Conservation (phyloP, 306 rosid species). For the Lotus japonicus region DNA sequence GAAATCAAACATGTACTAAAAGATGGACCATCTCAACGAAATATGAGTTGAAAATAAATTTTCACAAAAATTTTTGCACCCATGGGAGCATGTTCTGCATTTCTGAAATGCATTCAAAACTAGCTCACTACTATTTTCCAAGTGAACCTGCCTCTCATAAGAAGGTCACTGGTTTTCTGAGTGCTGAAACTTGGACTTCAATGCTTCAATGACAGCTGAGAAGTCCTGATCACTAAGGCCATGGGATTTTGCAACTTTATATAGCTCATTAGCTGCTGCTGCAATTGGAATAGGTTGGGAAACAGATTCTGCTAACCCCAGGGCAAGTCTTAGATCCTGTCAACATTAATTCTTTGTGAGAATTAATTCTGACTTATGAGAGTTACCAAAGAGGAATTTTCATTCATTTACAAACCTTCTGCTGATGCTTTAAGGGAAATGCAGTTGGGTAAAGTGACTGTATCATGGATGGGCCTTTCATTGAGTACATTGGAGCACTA, state of each 20-base stretch:
- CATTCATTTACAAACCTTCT: conserved; percentile 55
- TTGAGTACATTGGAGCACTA: conserved; percentile 82
- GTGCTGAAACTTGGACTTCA: conserved; percentile 60
- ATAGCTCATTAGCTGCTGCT: conserved; percentile 88
- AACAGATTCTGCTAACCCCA: conserved; percentile 87
- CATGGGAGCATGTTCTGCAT: conserved; percentile 7
- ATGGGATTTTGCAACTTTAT: conserved; percentile 82
- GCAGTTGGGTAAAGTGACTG: conserved; percentile 79
- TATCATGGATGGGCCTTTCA: conserved; percentile 90
- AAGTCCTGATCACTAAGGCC: conserved; percentile 88
- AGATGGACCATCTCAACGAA: background rate
- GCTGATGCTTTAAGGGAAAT: conserved; percentile 94
- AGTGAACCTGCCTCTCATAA: background rate
- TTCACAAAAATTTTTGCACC: background rate
- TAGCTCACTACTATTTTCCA: background rate
- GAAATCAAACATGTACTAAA: too few relatives aligned
- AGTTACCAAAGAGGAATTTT: background rate
- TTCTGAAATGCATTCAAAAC: background rate
- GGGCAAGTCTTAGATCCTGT: conserved; percentile 94
- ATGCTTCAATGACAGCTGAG: conserved; percentile 91
- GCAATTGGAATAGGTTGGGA: conserved; percentile 86
- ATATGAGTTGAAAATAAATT: background rate
- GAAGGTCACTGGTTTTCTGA: conserved; percentile 19
- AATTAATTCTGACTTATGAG: background rate
- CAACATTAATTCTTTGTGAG: conserved; percentile 12